Evolutionary conservation across 495 filamentous ascomycete genomes (phyloP).

Genomic region (Evernia prunastri): DNA sequence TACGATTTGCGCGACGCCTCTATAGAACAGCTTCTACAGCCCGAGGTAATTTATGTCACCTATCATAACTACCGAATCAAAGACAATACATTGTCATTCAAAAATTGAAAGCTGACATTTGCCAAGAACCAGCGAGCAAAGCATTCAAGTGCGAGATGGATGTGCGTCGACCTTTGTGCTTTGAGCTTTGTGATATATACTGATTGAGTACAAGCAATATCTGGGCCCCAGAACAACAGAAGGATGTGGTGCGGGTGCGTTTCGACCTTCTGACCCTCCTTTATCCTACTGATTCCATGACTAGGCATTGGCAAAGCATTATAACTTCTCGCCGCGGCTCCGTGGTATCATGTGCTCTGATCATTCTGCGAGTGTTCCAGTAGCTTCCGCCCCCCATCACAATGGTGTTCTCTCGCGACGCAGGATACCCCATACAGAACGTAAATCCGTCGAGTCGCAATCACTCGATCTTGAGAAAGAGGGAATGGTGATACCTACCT

Average conservation of each 20-base stretch:
- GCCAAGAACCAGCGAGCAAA: conserved; percentile 31
- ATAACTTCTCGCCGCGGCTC: conserved; percentile 62
- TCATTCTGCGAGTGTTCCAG: conserved; percentile 32
- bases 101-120: conserved; percentile 15
- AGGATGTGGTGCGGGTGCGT: conserved; percentile 43
- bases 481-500: neutral
- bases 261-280: neutral
- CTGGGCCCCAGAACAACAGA: conserved; percentile 62
- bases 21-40: conserved; percentile 32
- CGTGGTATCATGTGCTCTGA: conserved; percentile 58
- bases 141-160: conserved; percentile 56
- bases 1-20: conserved; percentile 48
- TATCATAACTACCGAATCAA: neutral
- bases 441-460: conserved; percentile 13
- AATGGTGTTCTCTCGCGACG: neutral
- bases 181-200: conserved; percentile 7
- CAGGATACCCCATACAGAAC: neutral
- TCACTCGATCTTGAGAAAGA: conserved; percentile 18
- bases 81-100: neutral
- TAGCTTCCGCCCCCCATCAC: neutral
- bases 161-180: conserved; percentile 39
- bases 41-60: conserved; percentile 14
- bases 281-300: neutral
- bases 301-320: conserved; percentile 46
- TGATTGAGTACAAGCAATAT: conserved; percentile 49